Conservation (phyloP, 176 grass and related monocot genomes). For the Oryza glumipatula region DNA sequence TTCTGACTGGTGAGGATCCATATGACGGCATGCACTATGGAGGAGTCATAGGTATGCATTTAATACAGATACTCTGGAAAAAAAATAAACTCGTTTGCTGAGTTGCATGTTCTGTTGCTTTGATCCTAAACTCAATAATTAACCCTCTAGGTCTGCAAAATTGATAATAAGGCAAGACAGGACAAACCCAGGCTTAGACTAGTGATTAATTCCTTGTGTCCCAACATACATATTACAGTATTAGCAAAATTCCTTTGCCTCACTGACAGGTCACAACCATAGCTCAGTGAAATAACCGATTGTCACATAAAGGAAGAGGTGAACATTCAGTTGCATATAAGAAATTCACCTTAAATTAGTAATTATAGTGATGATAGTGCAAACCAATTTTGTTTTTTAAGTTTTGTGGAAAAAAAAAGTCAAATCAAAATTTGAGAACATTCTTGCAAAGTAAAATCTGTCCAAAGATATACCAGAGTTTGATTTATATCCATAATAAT, state of each 20-base stretch:
- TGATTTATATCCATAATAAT: neutral
- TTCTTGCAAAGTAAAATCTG: constrained; percentile 1
- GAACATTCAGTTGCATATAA: neutral
- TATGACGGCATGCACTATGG: constrained; percentile 88
- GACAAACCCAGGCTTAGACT: neutral
- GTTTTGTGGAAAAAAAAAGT: neutral
- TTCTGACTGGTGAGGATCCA: constrained; percentile 84
- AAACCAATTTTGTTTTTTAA: neutral
- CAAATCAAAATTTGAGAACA: neutral
- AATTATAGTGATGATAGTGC: neutral
- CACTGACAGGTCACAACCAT: neutral
- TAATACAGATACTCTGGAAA: neutral
- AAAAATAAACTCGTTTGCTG: neutral
- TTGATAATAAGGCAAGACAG: neutral
- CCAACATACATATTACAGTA: neutral
- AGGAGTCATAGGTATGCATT: constrained; percentile 84
- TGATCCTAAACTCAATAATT: neutral
- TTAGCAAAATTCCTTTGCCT: neutral
- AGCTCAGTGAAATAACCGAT: neutral
- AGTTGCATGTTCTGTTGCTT: neutral
- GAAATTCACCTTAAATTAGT: neutral
- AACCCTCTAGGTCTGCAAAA: neutral
- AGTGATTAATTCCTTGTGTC: neutral
- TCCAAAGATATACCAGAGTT: neutral
- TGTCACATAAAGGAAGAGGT: neutral